These are phyloP conservation scores for Inosperma sp. DNA, from an alignment of 768 basidiomycete genomes.

Conservation along the genomic window DNA sequence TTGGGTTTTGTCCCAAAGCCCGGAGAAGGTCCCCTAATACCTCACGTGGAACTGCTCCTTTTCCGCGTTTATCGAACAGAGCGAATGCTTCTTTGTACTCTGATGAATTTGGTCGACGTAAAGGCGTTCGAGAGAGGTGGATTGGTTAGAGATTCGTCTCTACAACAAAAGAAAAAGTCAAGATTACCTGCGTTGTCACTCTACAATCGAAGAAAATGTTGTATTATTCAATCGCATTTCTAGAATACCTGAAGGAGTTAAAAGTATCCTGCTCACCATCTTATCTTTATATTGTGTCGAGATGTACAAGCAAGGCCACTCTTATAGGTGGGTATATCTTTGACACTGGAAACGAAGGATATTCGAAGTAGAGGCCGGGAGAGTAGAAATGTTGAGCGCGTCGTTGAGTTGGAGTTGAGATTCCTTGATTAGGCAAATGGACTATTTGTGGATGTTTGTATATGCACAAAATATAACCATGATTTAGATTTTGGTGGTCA, in stretches of 20 bases:
- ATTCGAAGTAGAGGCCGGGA: no score
- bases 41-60: conserved; percentile 82
- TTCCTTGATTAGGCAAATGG: no score
- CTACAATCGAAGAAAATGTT: no score
- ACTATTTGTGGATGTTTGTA: conserved; percentile 2
- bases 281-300: no score
- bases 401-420: no score
- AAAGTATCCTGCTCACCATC: no score
- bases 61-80: conserved; percentile 95
- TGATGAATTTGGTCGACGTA: conserved; percentile 24
- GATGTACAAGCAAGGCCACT: no score
- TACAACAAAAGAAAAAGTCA: no score
- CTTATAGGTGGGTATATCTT: no score
- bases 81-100: conserved; percentile 98
- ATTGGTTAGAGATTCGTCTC: background rate
- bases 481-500: background rate
- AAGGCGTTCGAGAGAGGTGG: conserved; percentile 11
- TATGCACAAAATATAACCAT: background rate
- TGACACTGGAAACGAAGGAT: background rate
- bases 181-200: conserved; percentile 39
- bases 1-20: conserved; percentile 97
- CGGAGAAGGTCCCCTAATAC: conserved; percentile 89
- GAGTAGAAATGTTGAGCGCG: no score
- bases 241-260: no score
- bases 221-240: no score